These are phyloP conservation scores for Phaeolepiota aurea DNA, from an alignment of 768 basidiomycete species.

Conservation along the genomic window DNA sequence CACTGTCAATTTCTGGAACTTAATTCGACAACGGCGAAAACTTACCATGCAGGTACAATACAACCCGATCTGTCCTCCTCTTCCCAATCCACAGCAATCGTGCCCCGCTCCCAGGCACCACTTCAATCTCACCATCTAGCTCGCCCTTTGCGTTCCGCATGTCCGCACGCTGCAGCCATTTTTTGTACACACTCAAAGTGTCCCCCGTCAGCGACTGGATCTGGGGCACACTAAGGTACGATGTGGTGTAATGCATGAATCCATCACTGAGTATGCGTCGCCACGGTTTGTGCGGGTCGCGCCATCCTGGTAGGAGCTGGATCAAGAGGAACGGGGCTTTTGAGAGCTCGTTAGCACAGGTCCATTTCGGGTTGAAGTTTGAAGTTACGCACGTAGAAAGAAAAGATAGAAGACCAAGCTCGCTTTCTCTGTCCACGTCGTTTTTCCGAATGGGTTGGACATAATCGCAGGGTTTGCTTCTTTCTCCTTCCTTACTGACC, in stretches of 20 bases:
- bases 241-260: conserved; percentile 7
- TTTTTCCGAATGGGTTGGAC: too few relatives aligned
- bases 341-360: too few relatives aligned
- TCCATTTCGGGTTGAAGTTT: too few relatives aligned
- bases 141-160: conserved; percentile 10
- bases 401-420: too few relatives aligned
- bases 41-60: conserved; percentile 24
- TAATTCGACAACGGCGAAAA: neutral
- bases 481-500: too few relatives aligned
- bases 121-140: conserved; percentile 12
- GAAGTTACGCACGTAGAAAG: too few relatives aligned
- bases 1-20: neutral
- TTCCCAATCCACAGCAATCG: conserved; percentile 24
- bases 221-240: conserved; percentile 11
- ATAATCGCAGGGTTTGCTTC: too few relatives aligned
- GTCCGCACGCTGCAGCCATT: conserved; percentile 7
- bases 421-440: too few relatives aligned
- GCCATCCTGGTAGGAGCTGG: too few relatives aligned
- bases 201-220: conserved; percentile 16
- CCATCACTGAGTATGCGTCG: conserved; percentile 14
- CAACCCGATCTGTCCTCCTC: conserved; percentile 20
- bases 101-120: conserved; percentile 18
- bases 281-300: conserved; percentile 1
- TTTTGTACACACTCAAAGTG: conserved; percentile 12
- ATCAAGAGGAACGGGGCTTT: too few relatives aligned